Conservation (phyloP, 129 eudicot genomes). For the Pulicaria dysenterica region DNA sequence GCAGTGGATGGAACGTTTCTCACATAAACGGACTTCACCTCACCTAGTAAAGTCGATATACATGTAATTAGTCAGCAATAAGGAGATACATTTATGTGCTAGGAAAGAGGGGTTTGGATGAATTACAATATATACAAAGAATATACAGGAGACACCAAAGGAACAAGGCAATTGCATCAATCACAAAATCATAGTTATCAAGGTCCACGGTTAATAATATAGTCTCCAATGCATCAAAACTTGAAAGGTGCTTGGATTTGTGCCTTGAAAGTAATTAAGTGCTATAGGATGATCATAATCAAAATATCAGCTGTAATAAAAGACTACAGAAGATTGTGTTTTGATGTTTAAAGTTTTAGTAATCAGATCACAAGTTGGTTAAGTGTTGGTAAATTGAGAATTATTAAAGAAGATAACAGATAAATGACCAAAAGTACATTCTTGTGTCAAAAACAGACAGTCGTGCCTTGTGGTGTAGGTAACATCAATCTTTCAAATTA, state of each 20-base stretch:
- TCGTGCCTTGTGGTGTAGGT: background rate
- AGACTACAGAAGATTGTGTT: background rate
- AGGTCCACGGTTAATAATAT: background rate
- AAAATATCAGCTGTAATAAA: background rate
- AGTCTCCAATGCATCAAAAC: background rate
- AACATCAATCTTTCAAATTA: background rate
- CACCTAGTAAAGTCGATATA: slow-evolving; percentile 43
- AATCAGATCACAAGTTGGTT: background rate
- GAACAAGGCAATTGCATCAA: slow-evolving; percentile 3
- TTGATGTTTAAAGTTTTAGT: background rate
- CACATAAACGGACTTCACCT: slow-evolving; percentile 88
- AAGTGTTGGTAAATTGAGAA: background rate
- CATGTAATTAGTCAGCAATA: slow-evolving; percentile 1
- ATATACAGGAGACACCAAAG: background rate
- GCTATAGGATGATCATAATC: background rate
- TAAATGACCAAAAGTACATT: background rate
- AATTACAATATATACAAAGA: background rate
- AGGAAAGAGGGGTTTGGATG: background rate
- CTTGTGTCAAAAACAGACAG: background rate
- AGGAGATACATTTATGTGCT: background rate
- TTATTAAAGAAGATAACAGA: background rate
- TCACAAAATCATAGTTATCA: background rate
- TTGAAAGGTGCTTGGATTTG: background rate
- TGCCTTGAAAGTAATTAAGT: background rate
- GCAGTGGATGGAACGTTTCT: slow-evolving; percentile 72